Conservation (phyloP, 768 basidiomycete genomes). For the Boletus rubroflammeus region DNA sequence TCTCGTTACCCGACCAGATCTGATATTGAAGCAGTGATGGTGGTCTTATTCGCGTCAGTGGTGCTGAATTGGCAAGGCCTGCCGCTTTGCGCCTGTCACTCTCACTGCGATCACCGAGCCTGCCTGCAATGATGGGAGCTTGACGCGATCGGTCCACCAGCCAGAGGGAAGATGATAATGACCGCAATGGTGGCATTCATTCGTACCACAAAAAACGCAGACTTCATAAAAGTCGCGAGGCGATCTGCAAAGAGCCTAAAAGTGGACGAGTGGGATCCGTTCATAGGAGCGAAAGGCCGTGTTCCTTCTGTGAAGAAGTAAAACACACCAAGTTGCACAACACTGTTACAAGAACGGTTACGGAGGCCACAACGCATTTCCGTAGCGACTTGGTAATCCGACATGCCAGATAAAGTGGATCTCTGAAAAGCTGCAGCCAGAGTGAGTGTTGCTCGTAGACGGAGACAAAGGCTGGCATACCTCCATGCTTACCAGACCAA, state of each 20-base stretch:
- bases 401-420: neutral
- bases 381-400: neutral
- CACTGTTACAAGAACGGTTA: neutral
- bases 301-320: constrained; percentile 5
- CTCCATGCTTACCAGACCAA: neutral
- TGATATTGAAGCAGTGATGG: constrained; percentile 7
- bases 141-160: constrained; percentile 5
- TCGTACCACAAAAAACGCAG: constrained; percentile 2
- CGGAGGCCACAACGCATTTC: neutral
- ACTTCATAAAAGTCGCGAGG: constrained; percentile 11
- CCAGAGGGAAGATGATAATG: constrained; percentile 1
- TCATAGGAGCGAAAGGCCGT: constrained; percentile 1
- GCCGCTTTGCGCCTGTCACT: constrained; percentile 6
- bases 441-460: neutral
- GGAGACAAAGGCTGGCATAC: neutral
- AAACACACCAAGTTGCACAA: neutral
- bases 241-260: constrained; percentile 7
- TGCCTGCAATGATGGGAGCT: constrained; percentile 15
- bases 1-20: constrained; percentile 24
- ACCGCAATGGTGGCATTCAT: constrained; percentile 6
- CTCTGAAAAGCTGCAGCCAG: neutral
- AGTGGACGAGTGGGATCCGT: neutral
- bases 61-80: constrained; percentile 3
- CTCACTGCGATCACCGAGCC: constrained; percentile 15
- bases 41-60: neutral